Percentiles rank a stretch among this genome's conserved stretches.
Conservation (phyloP, 805 yeast species). For the Pichia ethanolica region DNA sequence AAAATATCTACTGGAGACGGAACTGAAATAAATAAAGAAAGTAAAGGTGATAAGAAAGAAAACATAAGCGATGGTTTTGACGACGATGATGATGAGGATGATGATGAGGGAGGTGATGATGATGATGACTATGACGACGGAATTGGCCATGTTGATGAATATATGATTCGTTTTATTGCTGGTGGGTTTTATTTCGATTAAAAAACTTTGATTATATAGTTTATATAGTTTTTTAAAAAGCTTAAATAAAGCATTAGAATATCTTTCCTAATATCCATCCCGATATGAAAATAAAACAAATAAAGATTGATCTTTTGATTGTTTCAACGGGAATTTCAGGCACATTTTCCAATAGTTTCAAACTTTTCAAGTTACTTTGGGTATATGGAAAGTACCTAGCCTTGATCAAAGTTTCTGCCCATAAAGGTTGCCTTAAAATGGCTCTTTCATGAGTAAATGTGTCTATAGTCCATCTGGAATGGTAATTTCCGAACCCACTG, state of each 20-base stretch:
- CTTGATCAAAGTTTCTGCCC: constrained; percentile 50
- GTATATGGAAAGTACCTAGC: constrained; percentile 62
- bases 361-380: constrained; percentile 20
- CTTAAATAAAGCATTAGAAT: no score
- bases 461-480: constrained; percentile 61
- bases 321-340: constrained; percentile 13
- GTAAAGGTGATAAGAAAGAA: constrained; percentile 16
- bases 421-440: constrained; percentile 55
- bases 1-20: no score
- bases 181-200: constrained; percentile 58
- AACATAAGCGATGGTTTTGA: constrained; percentile 9
- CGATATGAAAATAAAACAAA: background rate
- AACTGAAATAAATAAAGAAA: constrained; percentile 1
- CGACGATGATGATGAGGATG: constrained; percentile 18
- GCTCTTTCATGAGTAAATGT: constrained; percentile 76
- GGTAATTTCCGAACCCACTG: constrained; percentile 81
- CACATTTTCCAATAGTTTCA: constrained; percentile 6
- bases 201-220: background rate
- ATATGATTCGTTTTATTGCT: constrained; percentile 88
- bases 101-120: constrained; percentile 9
- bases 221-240: no score
- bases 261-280: constrained; percentile 11
- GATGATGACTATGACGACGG: constrained; percentile 51
- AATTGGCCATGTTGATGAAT: constrained; percentile 86
- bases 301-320: background rate